Evolutionary conservation across 495 filamentous ascomycete genomes (phyloP).

Genomic region (Astrocystis sublimbata): DNA sequence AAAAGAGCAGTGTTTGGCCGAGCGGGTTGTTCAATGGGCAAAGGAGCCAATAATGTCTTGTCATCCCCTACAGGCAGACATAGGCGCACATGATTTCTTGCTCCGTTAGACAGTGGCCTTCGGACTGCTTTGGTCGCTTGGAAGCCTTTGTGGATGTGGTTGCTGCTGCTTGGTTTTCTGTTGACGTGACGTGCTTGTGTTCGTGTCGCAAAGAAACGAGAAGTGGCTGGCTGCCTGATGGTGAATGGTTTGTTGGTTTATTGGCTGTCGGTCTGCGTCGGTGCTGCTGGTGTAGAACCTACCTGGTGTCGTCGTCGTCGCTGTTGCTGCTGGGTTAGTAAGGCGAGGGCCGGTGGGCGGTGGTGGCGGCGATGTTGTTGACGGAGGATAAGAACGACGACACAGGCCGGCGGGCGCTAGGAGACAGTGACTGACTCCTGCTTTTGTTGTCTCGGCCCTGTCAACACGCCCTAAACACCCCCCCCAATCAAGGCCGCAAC

Average conservation of each 20-base stretch:
- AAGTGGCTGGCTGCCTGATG: neutral
- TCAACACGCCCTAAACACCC: slow-evolving; percentile 23
- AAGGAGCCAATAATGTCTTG: slow-evolving; percentile 9
- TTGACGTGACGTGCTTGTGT: slow-evolving; percentile 14
- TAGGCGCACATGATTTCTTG: slow-evolving; percentile 12
- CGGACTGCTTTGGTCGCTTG: neutral
- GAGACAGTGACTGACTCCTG: slow-evolving; percentile 7
- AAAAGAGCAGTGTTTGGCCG: slow-evolving; percentile 1
- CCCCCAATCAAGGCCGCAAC: too few species aligned
- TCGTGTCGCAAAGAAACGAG: slow-evolving; percentile 1
- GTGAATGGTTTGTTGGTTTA: slow-evolving; percentile 27
- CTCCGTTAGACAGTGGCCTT: neutral
- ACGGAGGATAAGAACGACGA: slow-evolving; percentile 16
- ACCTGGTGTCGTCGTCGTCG: neutral
- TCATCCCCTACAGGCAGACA: slow-evolving; percentile 2
- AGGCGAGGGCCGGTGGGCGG: slow-evolving; percentile 5
- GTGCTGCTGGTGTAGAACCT: too few species aligned
- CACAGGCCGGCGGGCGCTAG: slow-evolving; percentile 8
- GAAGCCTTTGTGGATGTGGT: slow-evolving; percentile 10
- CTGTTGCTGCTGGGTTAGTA: neutral
- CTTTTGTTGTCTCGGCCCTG: slow-evolving; percentile 18
- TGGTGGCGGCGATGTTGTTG: slow-evolving; percentile 12
- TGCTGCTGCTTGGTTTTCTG: slow-evolving; percentile 9
- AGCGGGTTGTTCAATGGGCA: neutral
- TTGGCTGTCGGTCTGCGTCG: slow-evolving; percentile 16